Evolutionary conservation across 1,139 yeast species (phyloP).

Genomic region (Sugiyamaella pinicola): DNA sequence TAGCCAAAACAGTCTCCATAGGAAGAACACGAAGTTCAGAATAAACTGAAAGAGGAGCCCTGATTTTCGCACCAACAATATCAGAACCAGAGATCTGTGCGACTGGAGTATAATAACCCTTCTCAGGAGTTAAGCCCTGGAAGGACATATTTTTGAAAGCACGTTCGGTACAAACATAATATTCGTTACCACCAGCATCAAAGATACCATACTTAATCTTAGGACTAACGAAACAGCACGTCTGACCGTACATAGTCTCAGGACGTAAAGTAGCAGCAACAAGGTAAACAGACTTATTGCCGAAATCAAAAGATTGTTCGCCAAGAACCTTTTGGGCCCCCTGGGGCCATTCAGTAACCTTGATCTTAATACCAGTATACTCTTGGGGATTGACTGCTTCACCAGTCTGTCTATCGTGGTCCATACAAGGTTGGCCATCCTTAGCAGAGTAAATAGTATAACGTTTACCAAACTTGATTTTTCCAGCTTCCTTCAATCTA

Average conservation of each 20-base stretch:
- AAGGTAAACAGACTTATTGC: slow-evolving; percentile 66
- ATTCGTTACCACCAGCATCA: slow-evolving; percentile 77
- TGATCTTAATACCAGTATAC: slow-evolving; percentile 88
- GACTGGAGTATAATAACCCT: slow-evolving; percentile 74
- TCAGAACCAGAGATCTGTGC: slow-evolving; percentile 66
- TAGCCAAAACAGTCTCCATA: slow-evolving; percentile 94
- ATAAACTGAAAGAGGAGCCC: slow-evolving; percentile 79
- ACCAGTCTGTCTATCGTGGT: slow-evolving; percentile 96
- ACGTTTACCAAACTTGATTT: slow-evolving; percentile 97
- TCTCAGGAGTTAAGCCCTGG: slow-evolving; percentile 87
- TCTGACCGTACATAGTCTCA: slow-evolving; percentile 98
- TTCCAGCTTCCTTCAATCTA: slow-evolving; percentile 79
- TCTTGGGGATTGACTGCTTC: slow-evolving; percentile 98
- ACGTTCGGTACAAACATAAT: slow-evolving; percentile 87
- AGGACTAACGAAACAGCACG: slow-evolving; percentile 97
- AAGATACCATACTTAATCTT: slow-evolving; percentile 89
- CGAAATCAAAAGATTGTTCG: slow-evolving; percentile 45
- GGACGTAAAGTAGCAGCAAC: slow-evolving; percentile 99
- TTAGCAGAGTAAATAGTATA: slow-evolving; percentile 96
- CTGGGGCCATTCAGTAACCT: slow-evolving; percentile 60
- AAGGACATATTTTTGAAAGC: slow-evolving; percentile 98
- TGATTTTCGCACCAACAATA: slow-evolving; percentile 82
- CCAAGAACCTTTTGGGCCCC: slow-evolving; percentile 56
- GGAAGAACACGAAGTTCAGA: slow-evolving; percentile 83
- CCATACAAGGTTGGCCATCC: slow-evolving; percentile 99